Percentiles rank a stretch among this genome's conserved stretches.
Conservation (phyloP, 2,329 filamentous ascomycete species). For the Monosporascus ibericus region DNA sequence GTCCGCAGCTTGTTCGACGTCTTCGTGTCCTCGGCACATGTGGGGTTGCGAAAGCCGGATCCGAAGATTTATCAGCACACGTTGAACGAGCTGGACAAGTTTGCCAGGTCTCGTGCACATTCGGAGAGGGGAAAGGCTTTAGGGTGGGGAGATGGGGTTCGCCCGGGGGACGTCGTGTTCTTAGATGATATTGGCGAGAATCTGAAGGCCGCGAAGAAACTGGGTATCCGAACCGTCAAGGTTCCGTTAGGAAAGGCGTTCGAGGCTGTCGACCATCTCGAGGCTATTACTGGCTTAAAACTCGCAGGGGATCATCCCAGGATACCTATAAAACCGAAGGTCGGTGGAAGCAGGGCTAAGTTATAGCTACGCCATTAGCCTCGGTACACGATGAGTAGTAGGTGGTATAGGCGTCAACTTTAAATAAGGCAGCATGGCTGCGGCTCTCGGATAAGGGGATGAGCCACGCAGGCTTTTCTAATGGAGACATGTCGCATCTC, state of each 20-base stretch:
- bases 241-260: slow-evolving; percentile 72
- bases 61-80: slow-evolving; percentile 73
- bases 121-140: slow-evolving; percentile 30
- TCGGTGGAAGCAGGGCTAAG: slow-evolving; percentile 31
- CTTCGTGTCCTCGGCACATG: slow-evolving; percentile 80
- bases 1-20: slow-evolving; percentile 71
- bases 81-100: slow-evolving; percentile 58
- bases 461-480: too few relatives aligned
- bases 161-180: slow-evolving; percentile 69
- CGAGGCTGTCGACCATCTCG: slow-evolving; percentile 77
- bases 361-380: slow-evolving; percentile 26
- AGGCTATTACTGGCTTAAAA: slow-evolving; percentile 63
- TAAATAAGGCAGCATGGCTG: neutral
- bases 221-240: slow-evolving; percentile 79
- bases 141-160: slow-evolving; percentile 47
- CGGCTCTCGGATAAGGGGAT: too few relatives aligned
- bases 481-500: too few relatives aligned
- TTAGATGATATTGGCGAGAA: slow-evolving; percentile 95
- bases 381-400: neutral
- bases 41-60: slow-evolving; percentile 84
- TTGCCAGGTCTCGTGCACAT: slow-evolving; percentile 46
- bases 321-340: slow-evolving; percentile 36
- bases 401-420: neutral
- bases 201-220: slow-evolving; percentile 67
- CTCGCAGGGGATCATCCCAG: slow-evolving; percentile 51